Conservation (phyloP, 495 filamentous ascomycete species). For the Chaetomium tenue region DNA sequence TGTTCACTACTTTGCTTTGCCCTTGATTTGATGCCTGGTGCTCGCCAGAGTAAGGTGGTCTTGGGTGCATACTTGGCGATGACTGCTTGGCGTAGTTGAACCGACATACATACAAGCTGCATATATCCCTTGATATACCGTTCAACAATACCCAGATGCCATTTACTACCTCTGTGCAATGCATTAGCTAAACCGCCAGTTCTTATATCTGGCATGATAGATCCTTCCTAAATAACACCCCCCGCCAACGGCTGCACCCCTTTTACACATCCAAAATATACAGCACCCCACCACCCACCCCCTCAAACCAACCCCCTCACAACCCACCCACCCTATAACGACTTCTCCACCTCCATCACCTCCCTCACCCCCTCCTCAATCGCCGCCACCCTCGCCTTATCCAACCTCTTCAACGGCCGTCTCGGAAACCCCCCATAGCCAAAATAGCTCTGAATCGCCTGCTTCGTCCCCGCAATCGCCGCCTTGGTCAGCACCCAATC, state of each 20-base stretch:
- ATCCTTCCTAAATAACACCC: not conserved
- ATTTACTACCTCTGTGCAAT: not conserved
- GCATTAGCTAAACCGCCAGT: not conserved
- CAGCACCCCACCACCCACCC: not conserved
- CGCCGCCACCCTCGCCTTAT: slow-evolving; percentile 56
- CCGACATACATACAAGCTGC: not conserved
- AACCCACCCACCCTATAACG: slow-evolving; percentile 32
- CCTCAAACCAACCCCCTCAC: no score
- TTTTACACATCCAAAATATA: not conserved
- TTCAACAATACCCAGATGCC: not conserved
- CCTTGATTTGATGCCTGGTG: no score
- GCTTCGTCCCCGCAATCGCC: slow-evolving; percentile 83
- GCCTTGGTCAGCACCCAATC: slow-evolving; percentile 88
- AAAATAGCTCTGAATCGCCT: slow-evolving; percentile 76
- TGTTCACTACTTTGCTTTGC: no score
- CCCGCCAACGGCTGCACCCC: not conserved
- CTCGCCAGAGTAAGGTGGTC: no score
- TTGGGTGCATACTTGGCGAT: no score
- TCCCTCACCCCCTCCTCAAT: slow-evolving; percentile 71
- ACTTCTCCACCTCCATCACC: slow-evolving; percentile 59
- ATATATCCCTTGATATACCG: not conserved
- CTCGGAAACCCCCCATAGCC: slow-evolving; percentile 82
- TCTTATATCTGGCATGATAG: not conserved
- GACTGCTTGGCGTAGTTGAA: not conserved
- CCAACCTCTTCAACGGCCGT: slow-evolving; percentile 66